Conservation (phyloP, 352 stramenopile species). For the Pythium aristosporum region DNA sequence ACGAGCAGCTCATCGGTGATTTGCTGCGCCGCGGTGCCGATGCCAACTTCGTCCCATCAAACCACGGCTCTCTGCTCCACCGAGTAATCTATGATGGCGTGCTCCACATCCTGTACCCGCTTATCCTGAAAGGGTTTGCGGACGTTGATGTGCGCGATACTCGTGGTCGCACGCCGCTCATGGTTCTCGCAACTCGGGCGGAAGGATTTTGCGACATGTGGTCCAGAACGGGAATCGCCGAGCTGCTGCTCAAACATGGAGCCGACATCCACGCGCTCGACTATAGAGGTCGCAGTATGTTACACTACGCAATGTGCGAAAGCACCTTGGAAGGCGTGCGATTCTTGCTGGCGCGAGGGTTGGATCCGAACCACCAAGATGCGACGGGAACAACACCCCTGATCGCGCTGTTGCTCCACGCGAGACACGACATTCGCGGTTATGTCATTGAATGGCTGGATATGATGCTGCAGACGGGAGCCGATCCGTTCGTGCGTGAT, state of each 20-base stretch:
- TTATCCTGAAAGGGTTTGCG: neutral
- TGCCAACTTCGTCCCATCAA: neutral
- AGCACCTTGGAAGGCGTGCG: neutral
- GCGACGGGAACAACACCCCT: neutral
- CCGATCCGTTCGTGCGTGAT: neutral
- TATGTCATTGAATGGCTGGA: neutral
- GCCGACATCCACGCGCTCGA: conserved; percentile 2
- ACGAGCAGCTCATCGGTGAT: neutral
- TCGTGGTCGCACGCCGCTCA: neutral
- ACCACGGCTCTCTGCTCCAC: neutral
- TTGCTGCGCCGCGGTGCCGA: conserved; percentile 2
- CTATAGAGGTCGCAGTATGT: neutral
- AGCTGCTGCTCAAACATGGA: neutral
- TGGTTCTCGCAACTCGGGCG: neutral
- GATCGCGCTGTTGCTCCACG: neutral
- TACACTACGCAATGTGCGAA: conserved; percentile 2
- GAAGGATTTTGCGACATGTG: neutral
- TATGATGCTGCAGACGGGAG: neutral
- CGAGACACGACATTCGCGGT: neutral
- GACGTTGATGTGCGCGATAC: conserved; percentile 6
- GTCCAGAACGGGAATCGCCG: neutral
- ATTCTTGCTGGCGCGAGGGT: neutral
- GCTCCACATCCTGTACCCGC: neutral
- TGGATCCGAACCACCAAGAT: conserved; percentile 1
- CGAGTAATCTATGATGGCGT: neutral